Evolutionary conservation across 2,329 filamentous ascomycete species (phyloP), one percentile per base, ranked within the genome.

Genomic region (Talaromyces verruculosus): DNA sequence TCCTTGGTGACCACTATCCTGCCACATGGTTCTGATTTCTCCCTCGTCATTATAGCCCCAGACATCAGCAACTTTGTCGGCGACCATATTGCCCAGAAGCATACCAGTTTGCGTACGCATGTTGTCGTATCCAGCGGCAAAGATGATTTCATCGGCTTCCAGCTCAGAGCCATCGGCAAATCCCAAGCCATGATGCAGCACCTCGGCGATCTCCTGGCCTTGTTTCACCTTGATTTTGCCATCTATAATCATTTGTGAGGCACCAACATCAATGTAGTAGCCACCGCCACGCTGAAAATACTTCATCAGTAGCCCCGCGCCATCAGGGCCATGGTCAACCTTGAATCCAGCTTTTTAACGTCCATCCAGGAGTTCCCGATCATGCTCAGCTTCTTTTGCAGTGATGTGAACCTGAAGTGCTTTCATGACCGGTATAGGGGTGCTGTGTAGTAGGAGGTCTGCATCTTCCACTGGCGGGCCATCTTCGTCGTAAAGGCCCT

Each of bases 231-330:
- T 86, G 74, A 91, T 85, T 73, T 86, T 87, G 0, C 88, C 87
- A 13, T 89, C 84, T 1, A 81, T 80, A 65, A 91, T 89, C 28
- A 90, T 80, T 70, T 85, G 76, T 0, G 84, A 85, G 0, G 84
- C 85, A 0, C 89, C 89, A 1, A 90, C 87, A 68, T 91, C 87
- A 68, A 91, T 88, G 75, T 91, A 91, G 72, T 90, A 91, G 0
- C 89, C 88, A 0, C 89, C 89, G 1, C 88, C 87, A 3, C 85
- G 83, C 69, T 88, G 86, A 68, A 88, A 82, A 71, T 90, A 90
- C 74, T 89, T 89, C 62, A 84, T 76, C 64, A 86, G 81, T 0
- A 90, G 78, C 0, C 88, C 88, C 0, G 83, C 79, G 0, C 80
- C 83, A 63, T 87, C 82, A 0, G 85, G 83, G 0, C 88, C 88